These are phyloP conservation scores for Talaromyces rugulosus DNA, from an alignment of 2,329 filamentous ascomycete genomes.

Conservation along the genomic window DNA sequence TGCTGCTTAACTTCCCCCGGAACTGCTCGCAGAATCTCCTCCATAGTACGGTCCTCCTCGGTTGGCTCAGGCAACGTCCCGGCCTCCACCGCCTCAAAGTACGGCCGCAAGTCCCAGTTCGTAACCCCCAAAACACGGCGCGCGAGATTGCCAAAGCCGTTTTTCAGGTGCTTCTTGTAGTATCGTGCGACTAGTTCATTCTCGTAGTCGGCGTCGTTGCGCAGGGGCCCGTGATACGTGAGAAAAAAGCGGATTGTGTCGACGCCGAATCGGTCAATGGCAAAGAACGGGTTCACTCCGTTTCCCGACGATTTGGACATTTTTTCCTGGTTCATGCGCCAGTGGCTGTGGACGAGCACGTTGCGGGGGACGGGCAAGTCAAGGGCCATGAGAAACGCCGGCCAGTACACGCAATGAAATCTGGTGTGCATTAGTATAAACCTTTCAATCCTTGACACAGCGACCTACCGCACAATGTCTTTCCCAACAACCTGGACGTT, in stretches of 20 bases:
- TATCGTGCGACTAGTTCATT: constrained; percentile 69
- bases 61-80: constrained; percentile 25
- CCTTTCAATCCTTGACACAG: neutral
- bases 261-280: constrained; percentile 80
- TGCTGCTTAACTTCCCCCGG: constrained; percentile 43
- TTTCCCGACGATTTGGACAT: constrained; percentile 97
- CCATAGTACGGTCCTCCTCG: constrained; percentile 32
- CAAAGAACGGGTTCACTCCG: constrained; percentile 90
- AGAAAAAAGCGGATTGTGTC: constrained; percentile 90
- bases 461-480: constrained; percentile 70
- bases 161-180: constrained; percentile 76
- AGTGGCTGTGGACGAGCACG: constrained; percentile 87
- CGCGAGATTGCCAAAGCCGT: constrained; percentile 74
- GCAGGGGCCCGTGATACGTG: constrained; percentile 71
- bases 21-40: constrained; percentile 37
- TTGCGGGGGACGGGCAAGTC: constrained; percentile 72
- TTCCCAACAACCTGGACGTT: constrained; percentile 93
- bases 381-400: constrained; percentile 86
- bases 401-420: constrained; percentile 98
- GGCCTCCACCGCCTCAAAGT: constrained; percentile 45
- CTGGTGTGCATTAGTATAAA: constrained; percentile 22
- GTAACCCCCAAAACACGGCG: constrained; percentile 65
- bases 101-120: constrained; percentile 63
- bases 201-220: constrained; percentile 76
- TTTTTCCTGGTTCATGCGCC: constrained; percentile 86